These are phyloP conservation scores for Dujonia santamariae DNA, from an alignment of 1,139 yeast species.

Conservation along the genomic window DNA sequence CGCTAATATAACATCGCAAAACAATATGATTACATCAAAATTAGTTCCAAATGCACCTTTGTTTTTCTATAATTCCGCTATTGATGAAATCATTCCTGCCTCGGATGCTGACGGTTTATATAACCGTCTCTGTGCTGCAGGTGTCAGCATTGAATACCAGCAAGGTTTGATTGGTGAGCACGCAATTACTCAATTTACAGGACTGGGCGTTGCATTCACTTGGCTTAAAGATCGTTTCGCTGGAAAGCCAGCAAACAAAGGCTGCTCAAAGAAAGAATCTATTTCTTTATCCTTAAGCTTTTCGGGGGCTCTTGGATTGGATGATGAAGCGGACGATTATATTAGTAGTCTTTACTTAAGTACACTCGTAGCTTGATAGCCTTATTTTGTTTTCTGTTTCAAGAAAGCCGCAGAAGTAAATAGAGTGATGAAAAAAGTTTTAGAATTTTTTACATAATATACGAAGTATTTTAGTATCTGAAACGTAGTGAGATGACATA, in stretches of 20 bases:
- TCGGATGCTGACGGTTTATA: conserved; percentile 8
- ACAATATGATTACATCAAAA: background rate
- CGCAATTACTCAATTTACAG: conserved; percentile 12
- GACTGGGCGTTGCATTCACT: conserved; percentile 13
- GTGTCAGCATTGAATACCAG: conserved; percentile 8
- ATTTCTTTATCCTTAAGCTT: no score
- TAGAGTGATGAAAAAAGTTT: no score
- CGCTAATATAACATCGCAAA: background rate
- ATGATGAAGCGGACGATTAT: no score
- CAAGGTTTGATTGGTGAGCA: conserved; percentile 11
- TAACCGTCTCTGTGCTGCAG: conserved; percentile 7
- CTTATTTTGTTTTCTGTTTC: no score
- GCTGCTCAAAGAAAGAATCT: no score
- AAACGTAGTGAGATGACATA: no score
- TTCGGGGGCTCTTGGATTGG: no score
- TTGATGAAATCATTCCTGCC: conserved; percentile 6
- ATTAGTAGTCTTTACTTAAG: no score
- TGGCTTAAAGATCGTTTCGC: conserved; percentile 13
- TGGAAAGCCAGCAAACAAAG: conserved; percentile 5
- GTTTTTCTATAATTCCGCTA: conserved; percentile 3
- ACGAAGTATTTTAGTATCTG: no score
- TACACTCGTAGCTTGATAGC: no score
- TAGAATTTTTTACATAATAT: no score
- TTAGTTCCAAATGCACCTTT: conserved; percentile 2
- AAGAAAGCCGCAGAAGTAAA: no score